phyloP scores from a whole-genome alignment of 176 grass and related monocot genomes.

The Aechmea fasciata region DNA sequence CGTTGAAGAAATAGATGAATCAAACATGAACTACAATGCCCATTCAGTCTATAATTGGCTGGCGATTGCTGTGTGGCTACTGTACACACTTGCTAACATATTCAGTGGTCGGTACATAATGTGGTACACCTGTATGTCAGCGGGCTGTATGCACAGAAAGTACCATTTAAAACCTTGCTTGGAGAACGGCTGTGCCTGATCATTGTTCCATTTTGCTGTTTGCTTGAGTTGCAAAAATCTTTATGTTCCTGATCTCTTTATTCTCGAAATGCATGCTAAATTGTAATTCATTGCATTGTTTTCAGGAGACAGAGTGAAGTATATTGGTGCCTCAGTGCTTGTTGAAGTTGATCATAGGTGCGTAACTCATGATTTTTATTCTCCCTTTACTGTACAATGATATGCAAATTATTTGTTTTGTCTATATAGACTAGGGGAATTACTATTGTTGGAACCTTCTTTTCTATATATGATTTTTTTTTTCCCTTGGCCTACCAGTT shows the following conservation, averaged over 20 bases:
- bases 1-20: too few species aligned
- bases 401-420: neutral
- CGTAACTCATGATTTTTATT: neutral
- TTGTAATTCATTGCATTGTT: slow-evolving; percentile 6
- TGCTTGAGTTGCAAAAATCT: neutral
- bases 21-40: too few species aligned
- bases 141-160: too few species aligned
- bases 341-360: slow-evolving; percentile 61
- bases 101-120: too few species aligned
- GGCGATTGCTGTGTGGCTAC: neutral
- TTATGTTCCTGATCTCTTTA: neutral
- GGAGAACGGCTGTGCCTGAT: too few species aligned
- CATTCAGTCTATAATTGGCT: neutral
- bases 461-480: neutral
- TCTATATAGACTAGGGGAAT: neutral
- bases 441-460: neutral
- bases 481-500: neutral
- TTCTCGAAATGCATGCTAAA: neutral
- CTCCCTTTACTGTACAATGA: neutral
- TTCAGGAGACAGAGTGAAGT: slow-evolving; percentile 91
- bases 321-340: slow-evolving; percentile 32
- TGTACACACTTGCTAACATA: too few species aligned
- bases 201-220: neutral
- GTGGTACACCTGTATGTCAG: too few species aligned
- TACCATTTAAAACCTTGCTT: too few species aligned